These are phyloP conservation scores for Collybia nuda DNA, from an alignment of 768 basidiomycete species.

Conservation along the genomic window DNA sequence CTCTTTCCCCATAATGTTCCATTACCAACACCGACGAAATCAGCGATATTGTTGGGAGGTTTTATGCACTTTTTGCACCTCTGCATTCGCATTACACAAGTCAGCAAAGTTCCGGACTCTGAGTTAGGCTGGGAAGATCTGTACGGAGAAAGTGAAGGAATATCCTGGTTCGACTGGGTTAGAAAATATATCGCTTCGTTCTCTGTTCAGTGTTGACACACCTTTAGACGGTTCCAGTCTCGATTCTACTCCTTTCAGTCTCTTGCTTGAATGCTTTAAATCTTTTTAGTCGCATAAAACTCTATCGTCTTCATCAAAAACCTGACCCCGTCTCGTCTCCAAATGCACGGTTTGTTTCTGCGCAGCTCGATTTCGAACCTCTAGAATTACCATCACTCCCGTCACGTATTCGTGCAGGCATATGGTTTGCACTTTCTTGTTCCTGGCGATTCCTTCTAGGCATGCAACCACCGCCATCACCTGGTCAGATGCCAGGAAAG, in stretches of 20 bases:
- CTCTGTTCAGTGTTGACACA: not conserved
- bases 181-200: constrained; percentile 16
- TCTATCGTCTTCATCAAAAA: constrained; percentile 67
- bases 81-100: constrained; percentile 58
- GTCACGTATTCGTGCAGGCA: constrained; percentile 38
- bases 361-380: constrained; percentile 45
- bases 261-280: constrained; percentile 64
- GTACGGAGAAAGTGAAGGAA: constrained; percentile 62
- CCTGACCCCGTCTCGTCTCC: constrained; percentile 68
- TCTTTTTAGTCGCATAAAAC: constrained; percentile 66
- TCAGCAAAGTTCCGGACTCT: constrained; percentile 56
- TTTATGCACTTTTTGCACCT: constrained; percentile 69
- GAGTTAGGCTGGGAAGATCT: constrained; percentile 81
- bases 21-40: constrained; percentile 63
- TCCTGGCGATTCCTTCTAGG: constrained; percentile 71
- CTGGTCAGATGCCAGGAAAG: constrained; percentile 36
- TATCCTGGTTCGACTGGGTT: constrained; percentile 83
- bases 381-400: constrained; percentile 43
- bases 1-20: constrained; percentile 83
- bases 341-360: constrained; percentile 65
- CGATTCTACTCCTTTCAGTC: constrained; percentile 50
- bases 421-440: constrained; percentile 54
- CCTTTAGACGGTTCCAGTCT: constrained; percentile 62
- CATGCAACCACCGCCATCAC: constrained; percentile 43
- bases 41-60: constrained; percentile 66